Evolutionary conservation across 768 basidiomycete genomes (phyloP).

Genomic region (Podaxis sp.): DNA sequence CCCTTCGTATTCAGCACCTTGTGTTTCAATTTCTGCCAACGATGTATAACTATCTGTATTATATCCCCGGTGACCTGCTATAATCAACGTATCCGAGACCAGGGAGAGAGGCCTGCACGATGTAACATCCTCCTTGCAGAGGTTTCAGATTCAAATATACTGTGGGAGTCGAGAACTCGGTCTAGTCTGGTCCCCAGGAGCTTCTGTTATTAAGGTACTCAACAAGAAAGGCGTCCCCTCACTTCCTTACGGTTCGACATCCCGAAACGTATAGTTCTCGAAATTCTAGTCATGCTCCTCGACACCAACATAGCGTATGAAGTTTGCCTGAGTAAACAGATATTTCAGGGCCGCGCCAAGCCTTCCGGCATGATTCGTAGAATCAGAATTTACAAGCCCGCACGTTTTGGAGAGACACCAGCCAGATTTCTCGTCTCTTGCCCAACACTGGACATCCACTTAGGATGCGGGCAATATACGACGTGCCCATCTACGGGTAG

Average conservation of each 20-base stretch:
- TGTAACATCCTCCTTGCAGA: too few species aligned
- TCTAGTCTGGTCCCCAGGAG: too few species aligned
- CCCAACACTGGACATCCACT: neutral
- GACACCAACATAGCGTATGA: too few species aligned
- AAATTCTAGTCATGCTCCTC: too few species aligned
- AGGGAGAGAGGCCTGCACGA: neutral
- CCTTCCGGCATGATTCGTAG: too few species aligned
- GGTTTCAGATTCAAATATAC: neutral
- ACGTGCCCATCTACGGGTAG: neutral
- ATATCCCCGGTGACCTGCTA: neutral
- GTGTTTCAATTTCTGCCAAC: neutral
- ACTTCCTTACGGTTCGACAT: too few species aligned
- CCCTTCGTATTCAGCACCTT: neutral
- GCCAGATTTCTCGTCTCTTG: neutral
- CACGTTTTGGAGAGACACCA: conserved; percentile 3
- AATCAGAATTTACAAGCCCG: neutral
- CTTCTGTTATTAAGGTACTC: too few species aligned
- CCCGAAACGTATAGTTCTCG: too few species aligned
- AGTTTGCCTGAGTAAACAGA: too few species aligned
- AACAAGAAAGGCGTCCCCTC: too few species aligned
- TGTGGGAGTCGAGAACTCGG: too few species aligned
- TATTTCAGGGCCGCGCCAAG: too few species aligned
- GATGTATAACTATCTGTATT: neutral
- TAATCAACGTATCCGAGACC: neutral
- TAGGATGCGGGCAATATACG: neutral